phyloP scores from a whole-genome alignment of 192 early-diverging fungal species.

The Cladochytrium replicatum region DNA sequence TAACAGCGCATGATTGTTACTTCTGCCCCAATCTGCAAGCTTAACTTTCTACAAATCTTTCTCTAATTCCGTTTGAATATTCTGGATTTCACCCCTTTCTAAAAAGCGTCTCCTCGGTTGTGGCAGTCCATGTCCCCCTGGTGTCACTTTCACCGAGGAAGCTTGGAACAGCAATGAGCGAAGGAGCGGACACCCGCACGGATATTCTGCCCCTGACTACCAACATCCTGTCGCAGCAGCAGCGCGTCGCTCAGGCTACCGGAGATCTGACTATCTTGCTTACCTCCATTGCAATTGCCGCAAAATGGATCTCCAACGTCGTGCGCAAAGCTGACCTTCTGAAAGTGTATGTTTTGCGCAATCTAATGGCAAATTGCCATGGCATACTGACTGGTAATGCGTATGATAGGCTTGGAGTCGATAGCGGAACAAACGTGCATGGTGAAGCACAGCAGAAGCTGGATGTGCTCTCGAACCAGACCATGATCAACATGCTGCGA shows the following conservation, averaged over 20 bases:
- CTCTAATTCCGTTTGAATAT: too few species aligned
- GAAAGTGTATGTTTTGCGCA: too few species aligned
- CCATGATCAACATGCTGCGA: constrained; percentile 89
- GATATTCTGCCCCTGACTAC: constrained; percentile 90
- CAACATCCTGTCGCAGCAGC: constrained; percentile 87
- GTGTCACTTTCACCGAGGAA: too few species aligned
- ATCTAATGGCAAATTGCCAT: too few species aligned
- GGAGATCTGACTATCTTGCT: constrained; percentile 92
- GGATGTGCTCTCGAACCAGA: constrained; percentile 94
- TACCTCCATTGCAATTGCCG: constrained; percentile 80
- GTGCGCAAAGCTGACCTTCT: constrained; percentile 93
- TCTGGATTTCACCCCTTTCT: too few species aligned
- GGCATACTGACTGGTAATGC: too few species aligned
- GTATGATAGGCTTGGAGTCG: constrained; percentile 62
- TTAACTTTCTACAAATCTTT: too few species aligned
- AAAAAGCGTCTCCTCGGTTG: too few species aligned
- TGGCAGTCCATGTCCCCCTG: too few species aligned
- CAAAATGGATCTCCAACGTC: constrained; percentile 95
- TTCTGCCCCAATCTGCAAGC: too few species aligned
- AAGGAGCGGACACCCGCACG: constrained; percentile 53
- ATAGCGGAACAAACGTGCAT: constrained; percentile 82
- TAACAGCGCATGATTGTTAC: too few species aligned
- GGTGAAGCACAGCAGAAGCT: constrained; percentile 95
- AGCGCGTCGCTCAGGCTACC: constrained; percentile 69
- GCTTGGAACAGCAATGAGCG: too few species aligned